Evolutionary conservation across 208 protist genomes (phyloP), one percentile per base, ranked within the genome.

Genomic region (Sergeia podlipaevii): DNA sequence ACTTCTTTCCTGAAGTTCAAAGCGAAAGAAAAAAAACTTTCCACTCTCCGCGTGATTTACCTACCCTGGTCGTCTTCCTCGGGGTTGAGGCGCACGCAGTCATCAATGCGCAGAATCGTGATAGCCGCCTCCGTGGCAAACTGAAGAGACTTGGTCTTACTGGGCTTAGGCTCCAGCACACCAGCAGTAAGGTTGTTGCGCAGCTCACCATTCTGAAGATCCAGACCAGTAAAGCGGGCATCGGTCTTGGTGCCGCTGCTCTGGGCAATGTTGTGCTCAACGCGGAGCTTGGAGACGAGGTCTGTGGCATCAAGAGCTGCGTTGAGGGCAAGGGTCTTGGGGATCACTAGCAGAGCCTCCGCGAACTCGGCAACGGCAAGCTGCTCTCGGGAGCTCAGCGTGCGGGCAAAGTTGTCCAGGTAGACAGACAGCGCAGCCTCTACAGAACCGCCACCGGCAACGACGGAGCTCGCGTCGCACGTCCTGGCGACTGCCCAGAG

Each of bases 81-180:
- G 0, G 96, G 92, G 65, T 95, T 93, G 15, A 99, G 79, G 50
- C 97, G 97, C 60, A 99, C 98, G 55, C 97, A 85, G 72, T 99
- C 99, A 79, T 99, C 99, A 47, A 99, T 99, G 62, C 98, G 91
- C 15, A 99, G 82, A 57, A 99, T 98, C 11, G 98, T 99, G 64
- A 99, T 98, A 43, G 98, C 98, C 1, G 98, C 98, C 91, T 99
- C 98, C 8, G 98, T 99, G 42, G 99, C 99, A 69, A 99, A 99
- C 77, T 98, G 89, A 36, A 99, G 85, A 39, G 87, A 97, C 80
- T 99, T 99, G 24, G 99, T 71, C 74, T 99, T 99, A 56, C 80
- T 93, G 47, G 99, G 88, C 36, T 89, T 85, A n/a, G 99, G 99
- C 89, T 99, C 98, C 23, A 99, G 60, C 48, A 99, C 98, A 30